A percentile compares a stretch with the other conserved stretches of the same genome.
phyloP scores from a whole-genome alignment of 768 basidiomycete genomes.

The Leccinum subgranulosum region DNA sequence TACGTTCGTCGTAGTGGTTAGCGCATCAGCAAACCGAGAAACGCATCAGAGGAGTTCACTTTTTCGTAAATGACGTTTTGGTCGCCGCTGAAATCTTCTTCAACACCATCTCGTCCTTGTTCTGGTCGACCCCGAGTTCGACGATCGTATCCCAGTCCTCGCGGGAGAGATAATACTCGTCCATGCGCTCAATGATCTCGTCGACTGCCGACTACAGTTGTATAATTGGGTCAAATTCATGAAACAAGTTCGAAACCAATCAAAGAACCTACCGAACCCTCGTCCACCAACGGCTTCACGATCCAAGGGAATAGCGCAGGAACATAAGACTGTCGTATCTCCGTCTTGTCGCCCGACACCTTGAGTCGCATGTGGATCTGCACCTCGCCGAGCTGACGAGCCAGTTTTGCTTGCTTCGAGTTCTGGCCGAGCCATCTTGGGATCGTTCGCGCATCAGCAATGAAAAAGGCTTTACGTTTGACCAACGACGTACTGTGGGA shows the following conservation, averaged over 20 bases:
- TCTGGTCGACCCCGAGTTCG: conserved; percentile 85
- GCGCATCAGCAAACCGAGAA: too few relatives aligned
- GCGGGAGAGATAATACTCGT: conserved; percentile 87
- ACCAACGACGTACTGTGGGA: conserved; percentile 69
- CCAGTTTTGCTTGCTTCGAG: conserved; percentile 84
- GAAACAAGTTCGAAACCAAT: background rate
- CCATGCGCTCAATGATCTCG: conserved; percentile 84
- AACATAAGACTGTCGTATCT: conserved; percentile 89
- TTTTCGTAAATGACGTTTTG: conserved; percentile 83
- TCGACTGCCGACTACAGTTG: conserved; percentile 51
- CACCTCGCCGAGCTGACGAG: conserved; percentile 78
- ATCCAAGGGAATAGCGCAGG: conserved; percentile 84
- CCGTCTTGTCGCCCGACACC: conserved; percentile 84
- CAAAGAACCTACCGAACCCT: conserved; percentile 61
- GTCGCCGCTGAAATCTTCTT: conserved; percentile 82
- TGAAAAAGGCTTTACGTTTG: background rate
- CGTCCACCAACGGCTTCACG: conserved; percentile 71
- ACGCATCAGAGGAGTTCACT: conserved; percentile 38
- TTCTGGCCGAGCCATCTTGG: conserved; percentile 96
- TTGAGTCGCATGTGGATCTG: conserved; percentile 95
- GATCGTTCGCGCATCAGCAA: background rate
- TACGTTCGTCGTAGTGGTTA: conserved; percentile 25
- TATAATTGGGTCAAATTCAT: background rate
- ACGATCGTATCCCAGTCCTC: conserved; percentile 98
- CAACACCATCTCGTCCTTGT: conserved; percentile 67